These are phyloP conservation scores for Didymella segeticola DNA, from an alignment of 2,329 filamentous ascomycete genomes.

Conservation along the genomic window DNA sequence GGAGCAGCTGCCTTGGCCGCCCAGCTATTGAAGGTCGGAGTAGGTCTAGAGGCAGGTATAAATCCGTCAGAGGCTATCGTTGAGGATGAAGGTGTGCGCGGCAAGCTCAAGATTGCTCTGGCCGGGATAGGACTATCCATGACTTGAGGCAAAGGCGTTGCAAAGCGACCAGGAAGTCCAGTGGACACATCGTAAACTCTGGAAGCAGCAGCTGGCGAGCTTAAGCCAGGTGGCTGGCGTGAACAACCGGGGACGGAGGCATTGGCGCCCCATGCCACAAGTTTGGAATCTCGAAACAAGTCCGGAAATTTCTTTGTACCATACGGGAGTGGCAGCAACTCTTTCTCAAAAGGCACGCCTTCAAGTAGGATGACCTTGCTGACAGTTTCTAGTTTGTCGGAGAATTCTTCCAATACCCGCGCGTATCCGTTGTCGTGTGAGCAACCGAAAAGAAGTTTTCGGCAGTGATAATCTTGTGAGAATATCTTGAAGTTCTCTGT, in stretches of 20 bases:
- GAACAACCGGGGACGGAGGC: conserved; percentile 1
- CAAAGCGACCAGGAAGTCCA: conserved; percentile 38
- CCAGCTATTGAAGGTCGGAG: conserved; percentile 33
- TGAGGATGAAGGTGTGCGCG: conserved; percentile 40
- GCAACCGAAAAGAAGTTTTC: conserved; percentile 66
- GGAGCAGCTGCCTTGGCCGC: conserved; percentile 45
- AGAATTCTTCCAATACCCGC: conserved; percentile 58
- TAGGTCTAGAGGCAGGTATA: conserved; percentile 14
- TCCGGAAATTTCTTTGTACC: conserved; percentile 57
- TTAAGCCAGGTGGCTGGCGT: conserved; percentile 1
- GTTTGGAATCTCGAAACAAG: conserved; percentile 62
- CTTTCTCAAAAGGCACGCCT: conserved; percentile 62
- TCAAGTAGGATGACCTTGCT: conserved; percentile 63
- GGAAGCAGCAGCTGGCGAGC: background rate
- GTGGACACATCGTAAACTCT: conserved; percentile 29
- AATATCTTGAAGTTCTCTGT: conserved; percentile 62
- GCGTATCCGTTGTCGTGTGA: conserved; percentile 64
- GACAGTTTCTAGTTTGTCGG: conserved; percentile 53
- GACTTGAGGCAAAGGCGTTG: conserved; percentile 21
- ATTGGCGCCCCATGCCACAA: conserved; percentile 30
- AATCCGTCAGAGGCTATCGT: conserved; percentile 35
- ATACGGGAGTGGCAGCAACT: conserved; percentile 60
- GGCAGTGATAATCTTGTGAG: conserved; percentile 65
- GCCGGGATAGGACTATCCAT: conserved; percentile 30
- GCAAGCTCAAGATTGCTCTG: conserved; percentile 15